phyloP scores from a whole-genome alignment of 805 yeast species.

The Barnettozyma vustinii region DNA sequence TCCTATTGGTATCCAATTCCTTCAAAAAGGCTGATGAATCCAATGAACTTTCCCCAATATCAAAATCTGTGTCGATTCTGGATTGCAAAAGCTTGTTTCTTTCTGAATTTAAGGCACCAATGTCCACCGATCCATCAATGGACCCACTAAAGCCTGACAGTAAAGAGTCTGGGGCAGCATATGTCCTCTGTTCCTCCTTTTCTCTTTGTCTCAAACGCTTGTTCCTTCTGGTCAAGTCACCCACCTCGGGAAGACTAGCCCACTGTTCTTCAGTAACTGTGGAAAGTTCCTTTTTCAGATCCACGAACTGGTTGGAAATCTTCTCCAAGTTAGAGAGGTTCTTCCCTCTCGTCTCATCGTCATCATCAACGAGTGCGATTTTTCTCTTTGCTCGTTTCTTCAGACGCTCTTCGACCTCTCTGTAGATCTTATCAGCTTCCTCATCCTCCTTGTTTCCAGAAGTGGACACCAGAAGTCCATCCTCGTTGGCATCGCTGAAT shows the following conservation, averaged over 20 bases:
- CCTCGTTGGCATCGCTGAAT: constrained; percentile 24
- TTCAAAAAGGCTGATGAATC: constrained; percentile 32
- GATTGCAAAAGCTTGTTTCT: constrained; percentile 53
- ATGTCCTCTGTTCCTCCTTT: constrained; percentile 60
- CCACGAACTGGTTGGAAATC: constrained; percentile 56
- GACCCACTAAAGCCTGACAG: constrained; percentile 32
- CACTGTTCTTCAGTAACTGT: constrained; percentile 66
- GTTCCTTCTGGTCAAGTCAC: constrained; percentile 77
- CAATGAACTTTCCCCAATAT: constrained; percentile 12
- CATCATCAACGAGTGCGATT: constrained; percentile 18
- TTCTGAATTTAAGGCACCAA: constrained; percentile 56
- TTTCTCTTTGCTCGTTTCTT: constrained; percentile 25
- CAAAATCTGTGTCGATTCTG: constrained; percentile 40
- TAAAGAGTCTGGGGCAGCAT: constrained; percentile 78
- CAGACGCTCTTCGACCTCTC: constrained; percentile 55
- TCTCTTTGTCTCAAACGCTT: constrained; percentile 62
- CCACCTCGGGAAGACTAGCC: constrained; percentile 80
- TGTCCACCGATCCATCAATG: constrained; percentile 31
- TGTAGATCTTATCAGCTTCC: constrained; percentile 73
- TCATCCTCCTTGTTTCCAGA: constrained; percentile 48
- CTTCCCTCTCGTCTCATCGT: constrained; percentile 26
- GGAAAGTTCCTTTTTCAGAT: constrained; percentile 58
- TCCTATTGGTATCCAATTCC: constrained; percentile 7
- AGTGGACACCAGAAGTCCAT: constrained; percentile 21
- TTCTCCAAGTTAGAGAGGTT: constrained; percentile 12